Base-by-base conservation (phyloP, 202 grass and related monocot species). In the Cymbopogon flexuosus region DNA sequence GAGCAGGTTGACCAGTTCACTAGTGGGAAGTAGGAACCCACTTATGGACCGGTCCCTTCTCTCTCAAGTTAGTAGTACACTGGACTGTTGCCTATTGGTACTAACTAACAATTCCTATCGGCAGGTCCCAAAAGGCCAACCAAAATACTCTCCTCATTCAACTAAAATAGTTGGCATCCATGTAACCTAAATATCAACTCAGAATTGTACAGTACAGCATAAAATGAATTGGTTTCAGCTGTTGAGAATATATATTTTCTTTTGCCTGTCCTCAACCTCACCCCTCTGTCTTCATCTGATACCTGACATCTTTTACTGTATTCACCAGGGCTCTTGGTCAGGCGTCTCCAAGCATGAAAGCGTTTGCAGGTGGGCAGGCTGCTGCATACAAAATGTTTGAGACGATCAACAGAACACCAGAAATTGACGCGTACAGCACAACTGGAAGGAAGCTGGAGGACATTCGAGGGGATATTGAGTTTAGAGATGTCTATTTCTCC, bases 331-430 rank as follows among this genome's bases (percentile, higher is more conserved):
- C 93, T 81, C 80, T 97, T 82, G 89, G 94, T 12, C 94, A 92
- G 81, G 85, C 88, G 63, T 88, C 91, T 3, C 91, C 91, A 81
- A 92, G 93, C 88, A 89, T 97, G 75, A 89, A 86, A 61, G 90
- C 94, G 59, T 94, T 97, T 94, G 94, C 89, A 49, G 87, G 89
- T 30, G 94, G 94, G 33, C 89, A 94, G 69, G 89, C 91, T 2
- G 94, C 94, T 77, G 94, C 94, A 16, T 94, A 92, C 64, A 97
- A 93, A 42, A 97, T 94, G 89, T 97, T 97, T 23, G 83, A 97
- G 71, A 97, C 94, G 29, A 97, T 97, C 47, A 94, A 91, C 56
- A 89, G 94, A 83, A 78, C 84, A 60, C 89, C 94, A 60, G 83
- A 92, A 54, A 94, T 97, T 4, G 94, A 97, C 57, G 70, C 88